Base-by-base conservation (phyloP, 2,329 filamentous ascomycete species). In the Amesomyces nigricolor region DNA sequence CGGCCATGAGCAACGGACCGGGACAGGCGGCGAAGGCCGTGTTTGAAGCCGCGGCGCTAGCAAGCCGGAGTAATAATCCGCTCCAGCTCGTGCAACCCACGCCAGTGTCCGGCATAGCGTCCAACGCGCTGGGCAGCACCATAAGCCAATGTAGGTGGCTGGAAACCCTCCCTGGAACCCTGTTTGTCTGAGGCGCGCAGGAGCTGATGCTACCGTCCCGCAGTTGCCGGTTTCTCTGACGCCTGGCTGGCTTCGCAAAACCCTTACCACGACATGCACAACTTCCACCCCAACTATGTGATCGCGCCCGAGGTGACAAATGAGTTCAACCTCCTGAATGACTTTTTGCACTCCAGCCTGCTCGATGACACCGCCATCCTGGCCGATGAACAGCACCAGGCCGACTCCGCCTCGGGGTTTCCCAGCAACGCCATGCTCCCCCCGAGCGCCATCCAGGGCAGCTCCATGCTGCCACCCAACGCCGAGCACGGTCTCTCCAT, bases 241-340 rank as follows among this genome's bases (percentile, higher is more conserved):
- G 88, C 91, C 68, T 92, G 89, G 86, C 79, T 91, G 68, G 80
- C 78, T 63, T 82, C 85, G 57, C 88, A 90, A 67, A 94, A 86
- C 69, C 88, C 89, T 67, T 94, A 89, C 71, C 87, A 95, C 76
- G 91, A 96, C 72, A 94, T 96, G 86, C 90, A 94, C 74, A 89
- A 85, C 69, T 90, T 91, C 68, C 90, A 96, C 73, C 88, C 89
- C 57, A 94, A 89, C 67, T 97, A 94, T 76, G 91, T 96, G 87
- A 95, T 96, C 74, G 75, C 78, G 48, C 89, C 91, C 60, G 94
- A 99, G 73, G 89, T 96, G 64, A 91, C 88, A 58, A 94, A 94
- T 73, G 94, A 99, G 76, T 96, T 96, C 71, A 96, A 96, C 69
- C 77, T 97, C 50, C 83, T 99, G 67, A 95, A 95, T 76, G 92